Evolutionary conservation across 352 stramenopile genomes (phyloP), one percentile per base, ranked within the genome.

Genomic region (Plasmopara halstedii): DNA sequence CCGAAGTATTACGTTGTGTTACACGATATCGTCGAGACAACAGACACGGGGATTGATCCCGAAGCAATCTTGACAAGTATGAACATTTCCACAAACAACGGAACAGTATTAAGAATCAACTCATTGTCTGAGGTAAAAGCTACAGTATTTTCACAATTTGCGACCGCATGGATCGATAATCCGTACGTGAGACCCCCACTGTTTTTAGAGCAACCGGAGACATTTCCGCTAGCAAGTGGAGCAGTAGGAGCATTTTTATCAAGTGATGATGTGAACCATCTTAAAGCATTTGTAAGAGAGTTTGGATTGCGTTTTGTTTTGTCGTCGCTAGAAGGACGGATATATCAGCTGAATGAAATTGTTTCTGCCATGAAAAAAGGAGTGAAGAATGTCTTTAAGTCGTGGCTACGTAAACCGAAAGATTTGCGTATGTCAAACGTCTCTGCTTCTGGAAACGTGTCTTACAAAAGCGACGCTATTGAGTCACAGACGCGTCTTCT

Each of bases 301-400:
- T 81, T 96, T 34, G 80, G 70, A 3, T 46, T 88, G 31, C 73
- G 70, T 7, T 88, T 90, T 37, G 67, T 96, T 35, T 40, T 96
- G 14, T 78, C 81, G 2, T 64, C 73, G 25, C 70, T 96, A 8
- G 87, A 96, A 41, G 50, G 72, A 29, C 85, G 83, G 5, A 80
- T 96, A 20, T 77, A 84, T 17, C 75, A 88, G 46, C 55, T 96
- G 2, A 95, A 96, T 47, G 76, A 93, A 45, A 67, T 84, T 20
- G 85, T 96, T 5, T 93, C 82, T 3, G 85, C 80, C 6, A 88
- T 88, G 66, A 89, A 93, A 34, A 96, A 96, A 40, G 87, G 87
- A 23, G 80, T 96, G 36, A 95, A 95, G 51, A 96, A 96, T 43
- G 77, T 95, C 15, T 85, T 95, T 50, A 94, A 94, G 59, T 95